These are phyloP conservation scores for Arctium minus DNA, from an alignment of 129 eudicot genomes.

Conservation along the genomic window DNA sequence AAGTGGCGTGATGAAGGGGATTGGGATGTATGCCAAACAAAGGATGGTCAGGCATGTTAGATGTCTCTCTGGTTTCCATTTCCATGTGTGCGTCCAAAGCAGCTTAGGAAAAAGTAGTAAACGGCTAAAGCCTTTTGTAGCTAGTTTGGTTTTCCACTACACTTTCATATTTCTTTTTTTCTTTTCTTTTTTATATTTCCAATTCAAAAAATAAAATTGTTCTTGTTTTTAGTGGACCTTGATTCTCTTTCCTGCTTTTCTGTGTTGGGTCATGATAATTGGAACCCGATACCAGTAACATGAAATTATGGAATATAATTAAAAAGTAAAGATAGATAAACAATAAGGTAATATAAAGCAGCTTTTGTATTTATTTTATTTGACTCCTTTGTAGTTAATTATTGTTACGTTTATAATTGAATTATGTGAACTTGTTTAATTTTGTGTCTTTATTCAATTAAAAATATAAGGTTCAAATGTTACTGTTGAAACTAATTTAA, in stretches of 20 bases:
- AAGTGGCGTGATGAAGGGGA: slow-evolving; percentile 23
- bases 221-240: slow-evolving; percentile 18
- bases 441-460: neutral
- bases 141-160: slow-evolving; percentile 1
- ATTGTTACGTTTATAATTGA: neutral
- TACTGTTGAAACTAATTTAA: neutral
- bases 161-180: neutral
- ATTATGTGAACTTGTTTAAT: neutral
- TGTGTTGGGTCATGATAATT: slow-evolving; percentile 19
- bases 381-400: neutral
- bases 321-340: slow-evolving; percentile 18
- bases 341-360: slow-evolving; percentile 14
- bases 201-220: neutral
- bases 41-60: slow-evolving; percentile 28
- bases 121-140: slow-evolving; percentile 1
- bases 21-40: slow-evolving; percentile 32
- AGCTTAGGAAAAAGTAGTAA: slow-evolving; percentile 10
- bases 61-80: slow-evolving; percentile 18
- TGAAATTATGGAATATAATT: slow-evolving; percentile 21
- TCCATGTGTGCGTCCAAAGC: slow-evolving; percentile 15
- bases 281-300: slow-evolving; percentile 31
- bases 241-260: slow-evolving; percentile 14
- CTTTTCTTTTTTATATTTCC: neutral
- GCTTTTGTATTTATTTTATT: neutral
- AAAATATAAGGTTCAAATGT: neutral